A percentile compares a stretch with the other conserved stretches of the same genome.
Evolutionary conservation across 2,329 filamentous ascomycete genomes (phyloP).

Genomic region (Acrodontium crateriforme): DNA sequence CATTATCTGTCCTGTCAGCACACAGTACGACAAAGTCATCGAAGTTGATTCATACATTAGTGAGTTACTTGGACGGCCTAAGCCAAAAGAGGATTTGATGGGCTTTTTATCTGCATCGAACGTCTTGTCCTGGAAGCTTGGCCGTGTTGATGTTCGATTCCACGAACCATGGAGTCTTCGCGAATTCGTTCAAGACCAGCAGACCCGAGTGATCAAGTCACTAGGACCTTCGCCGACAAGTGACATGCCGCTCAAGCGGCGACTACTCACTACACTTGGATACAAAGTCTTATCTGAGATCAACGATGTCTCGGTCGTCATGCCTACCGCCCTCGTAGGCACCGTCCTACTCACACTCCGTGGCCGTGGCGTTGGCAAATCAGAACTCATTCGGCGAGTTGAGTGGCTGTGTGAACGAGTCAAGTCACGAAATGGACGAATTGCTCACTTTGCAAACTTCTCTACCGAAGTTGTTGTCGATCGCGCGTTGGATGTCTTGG

Average conservation of each 20-base stretch:
- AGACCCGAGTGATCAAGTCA: slow-evolving; percentile 34
- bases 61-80: slow-evolving; percentile 83
- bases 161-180: slow-evolving; percentile 90
- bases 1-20: slow-evolving; percentile 89
- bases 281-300: slow-evolving; percentile 91
- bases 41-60: slow-evolving; percentile 95
- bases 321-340: slow-evolving; percentile 92
- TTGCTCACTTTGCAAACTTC: slow-evolving; percentile 79
- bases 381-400: slow-evolving; percentile 71
- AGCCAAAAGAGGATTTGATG: slow-evolving; percentile 84
- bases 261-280: slow-evolving; percentile 70
- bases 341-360: slow-evolving; percentile 84
- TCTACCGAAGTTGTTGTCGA: slow-evolving; percentile 74
- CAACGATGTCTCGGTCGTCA: slow-evolving; percentile 90
- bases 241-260: slow-evolving; percentile 37
- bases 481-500: slow-evolving; percentile 79
- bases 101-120: slow-evolving; percentile 85
- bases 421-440: slow-evolving; percentile 71
- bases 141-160: slow-evolving; percentile 87
- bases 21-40: slow-evolving; percentile 97
- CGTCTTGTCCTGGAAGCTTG: slow-evolving; percentile 74
- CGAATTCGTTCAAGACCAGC: slow-evolving; percentile 66
- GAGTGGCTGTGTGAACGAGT: slow-evolving; percentile 81
- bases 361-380: slow-evolving; percentile 78
- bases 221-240: slow-evolving; percentile 17